Percentiles rank a stretch among this genome's conserved stretches.
Conservation (phyloP, 1,139 yeast genomes). For the Sugiyamaella neomexicana region DNA sequence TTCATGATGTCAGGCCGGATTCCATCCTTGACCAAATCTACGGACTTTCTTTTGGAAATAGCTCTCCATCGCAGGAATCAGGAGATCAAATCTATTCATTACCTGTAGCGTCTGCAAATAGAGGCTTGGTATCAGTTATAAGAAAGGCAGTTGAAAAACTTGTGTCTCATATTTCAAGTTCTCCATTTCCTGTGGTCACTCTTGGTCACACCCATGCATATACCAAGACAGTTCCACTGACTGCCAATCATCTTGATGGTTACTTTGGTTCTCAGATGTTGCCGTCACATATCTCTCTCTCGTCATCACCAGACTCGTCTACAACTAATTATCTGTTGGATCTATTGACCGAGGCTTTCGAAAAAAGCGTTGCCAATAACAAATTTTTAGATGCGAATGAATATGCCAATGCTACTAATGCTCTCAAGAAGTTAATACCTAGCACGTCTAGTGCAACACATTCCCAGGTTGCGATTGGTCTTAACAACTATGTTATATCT, state of each 20-base stretch:
- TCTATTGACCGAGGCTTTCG: constrained; percentile 29
- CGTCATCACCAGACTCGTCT: constrained; percentile 2
- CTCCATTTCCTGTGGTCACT: constrained; percentile 20
- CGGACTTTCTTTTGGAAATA: neutral
- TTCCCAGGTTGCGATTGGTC: constrained; percentile 25
- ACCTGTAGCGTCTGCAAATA: constrained; percentile 23
- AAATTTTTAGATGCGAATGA: constrained; percentile 32
- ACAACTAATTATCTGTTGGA: constrained; percentile 22
- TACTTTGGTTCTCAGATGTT: neutral
- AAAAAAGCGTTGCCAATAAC: constrained; percentile 29
- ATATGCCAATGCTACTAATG: constrained; percentile 30
- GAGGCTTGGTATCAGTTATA: constrained; percentile 19
- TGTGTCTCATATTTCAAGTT: constrained; percentile 19
- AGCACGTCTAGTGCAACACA: constrained; percentile 23
- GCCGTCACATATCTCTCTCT: neutral
- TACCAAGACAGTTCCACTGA: neutral
- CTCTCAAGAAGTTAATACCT: constrained; percentile 28
- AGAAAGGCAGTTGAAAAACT: constrained; percentile 22
- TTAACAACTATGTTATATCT: constrained; percentile 29
- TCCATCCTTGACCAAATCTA: constrained; percentile 25
- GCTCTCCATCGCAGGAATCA: constrained; percentile 8
- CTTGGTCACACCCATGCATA: constrained; percentile 6
- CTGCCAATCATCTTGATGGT: neutral
- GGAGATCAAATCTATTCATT: constrained; percentile 16
- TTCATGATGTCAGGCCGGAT: constrained; percentile 32